These are phyloP conservation scores for Corchorus olitorius DNA, from an alignment of 345 rosid genomes.

Conservation along the genomic window DNA sequence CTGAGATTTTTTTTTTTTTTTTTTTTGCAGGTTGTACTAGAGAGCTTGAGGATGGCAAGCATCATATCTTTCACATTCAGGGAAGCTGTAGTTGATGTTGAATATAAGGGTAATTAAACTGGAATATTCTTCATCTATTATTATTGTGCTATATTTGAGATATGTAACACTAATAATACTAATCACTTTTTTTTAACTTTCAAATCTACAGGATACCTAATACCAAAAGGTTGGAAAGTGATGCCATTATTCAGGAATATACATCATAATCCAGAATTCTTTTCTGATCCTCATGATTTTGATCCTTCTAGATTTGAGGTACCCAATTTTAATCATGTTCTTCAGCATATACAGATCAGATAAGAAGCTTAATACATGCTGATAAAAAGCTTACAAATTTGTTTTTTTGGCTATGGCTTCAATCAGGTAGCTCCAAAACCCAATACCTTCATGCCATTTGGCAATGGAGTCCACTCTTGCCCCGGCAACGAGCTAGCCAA, in stretches of 20 bases:
- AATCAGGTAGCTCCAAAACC: conserved; percentile 71
- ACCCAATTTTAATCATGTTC: neutral
- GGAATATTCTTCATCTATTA: conserved; percentile 10
- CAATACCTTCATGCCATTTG: conserved; percentile 89
- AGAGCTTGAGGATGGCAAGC: conserved; percentile 89
- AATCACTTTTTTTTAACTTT: neutral
- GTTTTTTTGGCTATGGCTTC: conserved; percentile 11
- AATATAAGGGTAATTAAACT: conserved; percentile 62
- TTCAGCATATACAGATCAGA: neutral
- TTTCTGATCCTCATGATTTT: conserved; percentile 70
- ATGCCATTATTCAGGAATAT: conserved; percentile 97
- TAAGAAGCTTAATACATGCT: neutral
- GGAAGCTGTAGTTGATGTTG: conserved; percentile 87
- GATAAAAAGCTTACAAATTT: neutral
- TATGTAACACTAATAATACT: neutral
- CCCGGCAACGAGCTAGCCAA: conserved; percentile 96
- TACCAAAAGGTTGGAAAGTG: conserved; percentile 99
- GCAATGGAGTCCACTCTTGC: conserved; percentile 89
- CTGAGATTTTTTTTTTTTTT: neutral
- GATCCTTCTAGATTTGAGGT: conserved; percentile 95
- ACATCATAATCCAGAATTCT: conserved; percentile 79
- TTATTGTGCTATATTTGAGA: neutral
- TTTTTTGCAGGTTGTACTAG: conserved; percentile 48
- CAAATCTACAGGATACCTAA: conserved; percentile 60
- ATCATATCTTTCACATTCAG: conserved; percentile 91